phyloP scores from a whole-genome alignment of 1,139 yeast genomes.

The Scheffersomyces cryptocercus region DNA sequence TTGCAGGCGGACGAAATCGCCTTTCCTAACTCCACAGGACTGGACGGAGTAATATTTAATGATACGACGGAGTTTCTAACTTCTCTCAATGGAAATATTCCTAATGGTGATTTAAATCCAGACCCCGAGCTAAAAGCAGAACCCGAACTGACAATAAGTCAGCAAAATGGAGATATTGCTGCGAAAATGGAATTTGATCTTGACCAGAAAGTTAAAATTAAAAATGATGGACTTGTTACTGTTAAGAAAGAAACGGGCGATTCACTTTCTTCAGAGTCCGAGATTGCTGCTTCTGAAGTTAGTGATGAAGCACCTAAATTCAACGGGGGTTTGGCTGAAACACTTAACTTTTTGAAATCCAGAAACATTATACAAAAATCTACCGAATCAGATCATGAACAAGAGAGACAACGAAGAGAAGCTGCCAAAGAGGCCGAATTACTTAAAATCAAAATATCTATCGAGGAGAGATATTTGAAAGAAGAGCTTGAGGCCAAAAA shows the following conservation, averaged over 20 bases:
- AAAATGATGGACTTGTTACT: not conserved
- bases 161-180: no score
- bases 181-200: no score
- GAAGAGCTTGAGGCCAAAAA: constrained; percentile 41
- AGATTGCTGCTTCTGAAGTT: constrained; percentile 6
- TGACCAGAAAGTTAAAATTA: not conserved
- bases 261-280: not conserved
- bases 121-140: not conserved
- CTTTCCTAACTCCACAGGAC: constrained; percentile 6
- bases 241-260: constrained; percentile 3
- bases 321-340: constrained; percentile 55
- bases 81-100: constrained; percentile 21
- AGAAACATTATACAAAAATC: constrained; percentile 34
- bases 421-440: constrained; percentile 34
- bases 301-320: constrained; percentile 29
- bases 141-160: not conserved
- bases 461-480: constrained; percentile 41
- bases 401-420: constrained; percentile 25
- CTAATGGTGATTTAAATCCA: not conserved
- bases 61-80: constrained; percentile 62
- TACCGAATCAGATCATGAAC: constrained; percentile 14
- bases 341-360: constrained; percentile 54
- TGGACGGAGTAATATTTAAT: constrained; percentile 47
- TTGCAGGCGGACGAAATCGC: constrained; percentile 28
- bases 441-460: constrained; percentile 31